Percentiles rank a stretch among this genome's conserved stretches.
Conservation (phyloP, 2,329 filamentous ascomycete species). For the Cryphonectria carpinicola region DNA sequence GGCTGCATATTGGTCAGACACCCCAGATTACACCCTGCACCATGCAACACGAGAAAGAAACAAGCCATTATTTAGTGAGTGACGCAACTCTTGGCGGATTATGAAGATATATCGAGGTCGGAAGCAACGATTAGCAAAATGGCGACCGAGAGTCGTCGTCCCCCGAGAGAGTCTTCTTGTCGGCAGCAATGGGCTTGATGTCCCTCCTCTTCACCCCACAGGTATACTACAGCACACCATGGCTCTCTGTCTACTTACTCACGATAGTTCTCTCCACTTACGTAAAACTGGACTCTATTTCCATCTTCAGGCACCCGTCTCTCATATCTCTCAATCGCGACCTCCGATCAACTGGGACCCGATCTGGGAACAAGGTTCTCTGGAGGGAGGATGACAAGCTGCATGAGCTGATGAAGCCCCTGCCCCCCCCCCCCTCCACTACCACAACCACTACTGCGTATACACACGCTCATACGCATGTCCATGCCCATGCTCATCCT, state of each 20-base stretch:
- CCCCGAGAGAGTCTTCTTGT: not conserved
- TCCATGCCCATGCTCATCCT: not conserved
- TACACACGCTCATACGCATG: not conserved
- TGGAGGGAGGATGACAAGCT: not conserved
- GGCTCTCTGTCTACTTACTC: not conserved
- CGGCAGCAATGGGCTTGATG: not conserved
- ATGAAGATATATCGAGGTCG: not conserved
- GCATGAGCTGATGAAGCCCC: conserved; percentile 5
- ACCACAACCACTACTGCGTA: not conserved
- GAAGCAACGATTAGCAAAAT: not conserved
- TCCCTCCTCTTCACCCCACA: not conserved
- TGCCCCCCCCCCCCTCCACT: not conserved
- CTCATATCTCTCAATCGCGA: not conserved
- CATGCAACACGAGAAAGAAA: not conserved
- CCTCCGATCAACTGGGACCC: not conserved
- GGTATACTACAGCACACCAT: not conserved
- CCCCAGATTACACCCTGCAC: conserved; percentile 1
- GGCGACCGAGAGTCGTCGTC: not conserved
- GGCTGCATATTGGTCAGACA: conserved; percentile 4
- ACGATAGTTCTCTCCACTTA: not conserved
- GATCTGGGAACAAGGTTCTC: not conserved
- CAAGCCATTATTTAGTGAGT: not conserved
- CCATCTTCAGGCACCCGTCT: not conserved
- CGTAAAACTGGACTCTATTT: not conserved
- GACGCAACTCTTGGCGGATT: not conserved